Evolutionary conservation across 163 green algal genomes (phyloP), one percentile per base, ranked within the genome.

Genomic region (Scenedesmus sp.): DNA sequence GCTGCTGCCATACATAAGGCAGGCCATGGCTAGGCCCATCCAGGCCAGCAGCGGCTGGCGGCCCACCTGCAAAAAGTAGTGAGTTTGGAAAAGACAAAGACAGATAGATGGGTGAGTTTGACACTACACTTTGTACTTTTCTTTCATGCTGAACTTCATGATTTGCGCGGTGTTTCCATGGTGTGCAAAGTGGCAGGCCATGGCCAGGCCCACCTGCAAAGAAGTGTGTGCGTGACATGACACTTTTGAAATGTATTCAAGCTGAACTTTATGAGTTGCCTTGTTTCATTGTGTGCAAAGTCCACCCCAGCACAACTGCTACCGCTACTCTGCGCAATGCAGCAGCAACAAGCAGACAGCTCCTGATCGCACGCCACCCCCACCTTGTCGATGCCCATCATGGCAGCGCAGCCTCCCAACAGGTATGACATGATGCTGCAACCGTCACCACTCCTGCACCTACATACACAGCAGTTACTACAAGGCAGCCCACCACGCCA

Each of bases 341-440:
- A 57, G 16, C 34, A 57, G 34, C 23, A 59, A 57, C 9, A 84
- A 56, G 23, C 77, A 46, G 34, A 46, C 34, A 46, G 0, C 34
- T 46, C 34, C 34, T 46, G 34, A 46, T 46, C 34, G 34, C 76
- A 23, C 2, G 34, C 20, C 8, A 7, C 2, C 18, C 83, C 15
- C n/a, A 88, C 83, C 83, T 76, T 88, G 23, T 88, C 83, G 4
- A 88, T 88, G 57, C 83, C 83, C 5, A 88, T 5, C 83, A 88
- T 76, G 55, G 83, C 83, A 20, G 57, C 83, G 9, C 4, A 4
- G 3, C 83, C 83, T 9, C 83, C 83, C n/a, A 88, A 10, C 8
- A 88, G 59, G 34, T 46, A 46, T 46, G 34, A 46, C 34, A 84
- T 2, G 16, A 54, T 82, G 3, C 15, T 76, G 66, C 66, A 76